Evolutionary conservation across 2,329 filamentous ascomycete genomes (phyloP), one percentile per base, ranked within the genome.

Genomic region (Colletotrichum sansevieriae): DNA sequence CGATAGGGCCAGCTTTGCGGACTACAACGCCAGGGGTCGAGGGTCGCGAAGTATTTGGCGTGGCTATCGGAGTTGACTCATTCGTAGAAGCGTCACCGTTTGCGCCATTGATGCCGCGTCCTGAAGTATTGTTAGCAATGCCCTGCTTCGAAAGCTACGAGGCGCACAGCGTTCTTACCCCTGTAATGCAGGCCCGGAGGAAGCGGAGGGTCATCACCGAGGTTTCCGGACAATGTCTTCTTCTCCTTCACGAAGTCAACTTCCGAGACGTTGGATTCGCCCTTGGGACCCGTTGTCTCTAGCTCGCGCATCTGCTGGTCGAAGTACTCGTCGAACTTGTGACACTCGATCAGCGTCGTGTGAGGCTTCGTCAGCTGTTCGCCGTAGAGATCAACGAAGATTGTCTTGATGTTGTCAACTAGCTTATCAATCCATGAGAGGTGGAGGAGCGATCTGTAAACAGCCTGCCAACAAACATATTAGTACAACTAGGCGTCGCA

Each of bases 391-490:
- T 94, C 92, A 73, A 96, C 87, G 77, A 98, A 99, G 39, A 99
- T 90, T 10, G 92, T 94, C 78, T 91, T 93, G 75, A 98, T 94
- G 76, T 98, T 97, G 76, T 98, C 95, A 73, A 99, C 90, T 55
- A 99, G 90, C 79, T 96, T 94, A 80, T 99, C 96, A 72, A 98
- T 93, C 96, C 97, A 99, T 12, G 93, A 95, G 9, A 99, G 88
- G 79, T 98, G 95, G 35, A 99, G 87, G 37, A 99, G 89, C 44
- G 95, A 98, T 78, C 97, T 93, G 80, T 99, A 99, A 72, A 99
- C 96, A 72, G 95, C 96, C 94, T 97, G 76, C 52, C 59, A 35
- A 70, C 52, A 46, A 29, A 35, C n/a, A 6, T 5, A 60, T 66
- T 37, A 71, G 71, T 66, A 70, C n/a, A 15, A 22, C 39, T 35